Base-by-base conservation (phyloP, 495 filamentous ascomycete genomes). In the Pseudevernia furfuracea region DNA sequence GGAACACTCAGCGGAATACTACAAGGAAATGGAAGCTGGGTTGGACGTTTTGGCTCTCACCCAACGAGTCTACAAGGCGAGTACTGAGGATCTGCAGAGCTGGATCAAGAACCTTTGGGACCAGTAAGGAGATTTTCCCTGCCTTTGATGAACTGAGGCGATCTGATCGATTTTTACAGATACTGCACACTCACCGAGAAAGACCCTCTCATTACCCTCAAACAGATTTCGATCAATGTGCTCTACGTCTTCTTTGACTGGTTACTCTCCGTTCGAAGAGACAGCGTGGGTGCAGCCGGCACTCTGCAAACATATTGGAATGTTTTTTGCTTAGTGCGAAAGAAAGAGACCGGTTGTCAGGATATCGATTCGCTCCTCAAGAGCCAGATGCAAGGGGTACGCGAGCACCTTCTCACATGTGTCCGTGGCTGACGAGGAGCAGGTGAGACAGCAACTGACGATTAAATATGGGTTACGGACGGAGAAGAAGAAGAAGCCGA, bases 291-390 rank as follows among this genome's bases (percentile, higher is more conserved):
- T 65, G 43, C 43, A 32, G 63, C 46, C 25, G 56, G 52, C 32
- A 56, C 32, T 44, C 30, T 58, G n/a, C 21, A 63, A 63, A 63
- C n/a, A 63, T 63, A 63, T n/a, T 63, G 34, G 34, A 63, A 63
- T 56, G 36, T 36, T 1, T 58, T 63, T 43, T 58, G 15, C 49
- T n/a, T 63, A 8, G 25, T 63, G 25, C 19, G 12, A 30, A 63
- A 57, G 25, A 43, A 63, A 32, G 41, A 61, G 8, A 65, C 37
- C 19, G 30, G 58, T 25, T 43, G 9, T 60, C 36, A 60, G 17
- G 12, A 53, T 3, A 65, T 65, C 8, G 44, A 65, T 61, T 34
- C 43, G 19, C 43, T 65, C 21, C 55, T 60, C 43, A 65, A 65
- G 52, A 65, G 44, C 5, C 28, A 55, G 60, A 63, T 63, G 34